Evolutionary conservation across 1,284 basidiomycete genomes (phyloP).

Genomic region (Sutorius eximius): DNA sequence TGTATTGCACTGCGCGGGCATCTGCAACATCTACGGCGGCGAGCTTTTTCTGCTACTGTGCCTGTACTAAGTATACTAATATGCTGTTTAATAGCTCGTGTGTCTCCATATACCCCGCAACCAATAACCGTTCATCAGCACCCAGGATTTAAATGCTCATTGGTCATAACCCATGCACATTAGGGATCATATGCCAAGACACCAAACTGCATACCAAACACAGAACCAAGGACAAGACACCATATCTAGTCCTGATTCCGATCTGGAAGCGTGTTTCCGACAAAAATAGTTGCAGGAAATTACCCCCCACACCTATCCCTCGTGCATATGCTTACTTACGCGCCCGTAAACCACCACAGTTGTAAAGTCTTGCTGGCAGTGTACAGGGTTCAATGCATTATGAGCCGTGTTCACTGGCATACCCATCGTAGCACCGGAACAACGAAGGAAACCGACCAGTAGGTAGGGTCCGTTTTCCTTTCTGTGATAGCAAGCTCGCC

Average conservation of each 20-base stretch:
- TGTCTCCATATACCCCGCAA: neutral
- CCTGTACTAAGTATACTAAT: neutral
- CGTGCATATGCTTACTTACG: constrained; percentile 30
- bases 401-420: constrained; percentile 62
- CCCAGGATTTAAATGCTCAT: constrained; percentile 39
- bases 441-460: constrained; percentile 50
- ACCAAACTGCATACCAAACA: constrained; percentile 51
- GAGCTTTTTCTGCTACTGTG: neutral
- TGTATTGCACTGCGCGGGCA: neutral
- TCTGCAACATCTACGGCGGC: neutral
- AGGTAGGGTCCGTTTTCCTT: constrained; percentile 46
- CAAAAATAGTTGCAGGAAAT: neutral
- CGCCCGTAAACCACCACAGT: constrained; percentile 56
- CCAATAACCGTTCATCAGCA: neutral
- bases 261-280: constrained; percentile 24
- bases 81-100: neutral
- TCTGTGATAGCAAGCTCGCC: constrained; percentile 46
- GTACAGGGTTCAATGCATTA: constrained; percentile 59
- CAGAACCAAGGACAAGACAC: constrained; percentile 61
- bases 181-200: constrained; percentile 51
- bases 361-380: constrained; percentile 57
- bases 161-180: constrained; percentile 50
- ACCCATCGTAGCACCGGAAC: constrained; percentile 51
- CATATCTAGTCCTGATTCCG: constrained; percentile 71
- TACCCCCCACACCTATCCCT: neutral